A percentile compares a stretch with the other conserved stretches of the same genome.
phyloP scores from a whole-genome alignment of 768 basidiomycete genomes.

The Boletus speciosus region DNA sequence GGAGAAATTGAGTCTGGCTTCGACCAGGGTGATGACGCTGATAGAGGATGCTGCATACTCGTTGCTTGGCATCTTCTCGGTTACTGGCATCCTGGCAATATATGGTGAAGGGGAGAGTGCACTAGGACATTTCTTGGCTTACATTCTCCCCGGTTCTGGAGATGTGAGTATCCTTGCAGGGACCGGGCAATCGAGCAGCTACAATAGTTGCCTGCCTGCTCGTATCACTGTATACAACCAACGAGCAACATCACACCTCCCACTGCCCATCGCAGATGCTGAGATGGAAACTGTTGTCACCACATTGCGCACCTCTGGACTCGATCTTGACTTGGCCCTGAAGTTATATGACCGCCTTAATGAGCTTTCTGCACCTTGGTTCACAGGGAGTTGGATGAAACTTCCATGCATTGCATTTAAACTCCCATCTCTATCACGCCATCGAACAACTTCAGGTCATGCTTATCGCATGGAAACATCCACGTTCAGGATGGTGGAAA shows the following conservation, averaged over 20 bases:
- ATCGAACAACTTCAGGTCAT: background rate
- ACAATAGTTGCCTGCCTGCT: slow-evolving; percentile 5
- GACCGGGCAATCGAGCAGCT: slow-evolving; percentile 1
- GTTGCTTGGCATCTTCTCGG: background rate
- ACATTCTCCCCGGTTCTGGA: background rate
- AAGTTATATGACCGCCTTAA: background rate
- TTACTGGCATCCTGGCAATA: background rate
- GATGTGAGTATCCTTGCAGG: slow-evolving; percentile 6
- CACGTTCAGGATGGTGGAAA: background rate
- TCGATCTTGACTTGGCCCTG: background rate
- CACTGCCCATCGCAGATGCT: background rate
- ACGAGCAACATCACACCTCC: background rate
- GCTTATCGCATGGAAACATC: background rate
- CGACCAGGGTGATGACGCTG: background rate
- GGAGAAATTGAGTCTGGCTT: background rate
- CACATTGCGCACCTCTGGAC: background rate
- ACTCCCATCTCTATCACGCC: background rate
- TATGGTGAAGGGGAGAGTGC: background rate
- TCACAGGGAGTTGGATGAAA: slow-evolving; percentile 5
- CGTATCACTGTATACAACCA: background rate
- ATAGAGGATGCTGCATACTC: slow-evolving; percentile 1
- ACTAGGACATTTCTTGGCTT: background rate
- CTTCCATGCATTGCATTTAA: slow-evolving; percentile 5
- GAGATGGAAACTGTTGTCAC: background rate
- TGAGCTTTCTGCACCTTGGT: background rate